These are phyloP conservation scores for Jacaranda copaia DNA, from an alignment of 257 asterid species.

Conservation along the genomic window DNA sequence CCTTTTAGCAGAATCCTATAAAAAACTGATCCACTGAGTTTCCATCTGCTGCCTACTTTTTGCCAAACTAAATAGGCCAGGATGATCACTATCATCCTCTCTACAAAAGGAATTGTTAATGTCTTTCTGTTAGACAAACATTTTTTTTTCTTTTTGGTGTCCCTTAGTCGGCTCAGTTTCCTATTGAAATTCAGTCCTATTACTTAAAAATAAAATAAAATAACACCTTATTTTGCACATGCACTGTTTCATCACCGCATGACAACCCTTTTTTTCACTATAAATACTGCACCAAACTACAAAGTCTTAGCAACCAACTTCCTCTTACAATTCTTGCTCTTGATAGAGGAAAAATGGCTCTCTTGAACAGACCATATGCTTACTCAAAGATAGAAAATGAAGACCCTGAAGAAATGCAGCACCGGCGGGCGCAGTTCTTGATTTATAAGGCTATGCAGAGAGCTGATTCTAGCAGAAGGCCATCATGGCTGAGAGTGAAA, in stretches of 20 bases:
- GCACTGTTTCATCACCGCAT: slow-evolving; percentile 47
- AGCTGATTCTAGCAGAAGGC: slow-evolving; percentile 57
- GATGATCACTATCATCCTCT: not conserved
- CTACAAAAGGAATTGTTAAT: slow-evolving; percentile 4
- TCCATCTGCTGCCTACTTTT: not conserved
- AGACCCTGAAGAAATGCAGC: slow-evolving; percentile 67
- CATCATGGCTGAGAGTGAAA: slow-evolving; percentile 70
- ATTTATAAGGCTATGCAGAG: slow-evolving; percentile 68
- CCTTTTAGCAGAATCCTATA: slow-evolving; percentile 28
- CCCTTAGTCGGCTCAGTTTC: slow-evolving; percentile 38
- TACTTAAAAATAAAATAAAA: slow-evolving; percentile 8
- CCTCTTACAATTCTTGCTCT: slow-evolving; percentile 6
- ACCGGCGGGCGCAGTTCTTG: slow-evolving; percentile 75
- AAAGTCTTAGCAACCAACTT: slow-evolving; percentile 9
- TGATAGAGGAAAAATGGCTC: slow-evolving; percentile 39
- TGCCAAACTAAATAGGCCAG: not conserved
- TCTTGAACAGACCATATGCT: slow-evolving; percentile 40
- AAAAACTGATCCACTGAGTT: not conserved
- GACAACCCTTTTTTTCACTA: slow-evolving; percentile 38
- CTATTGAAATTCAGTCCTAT: slow-evolving; percentile 29
- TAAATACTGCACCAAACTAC: slow-evolving; percentile 47
- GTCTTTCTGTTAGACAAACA: not conserved
- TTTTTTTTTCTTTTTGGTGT: not conserved
- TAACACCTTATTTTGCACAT: slow-evolving; percentile 43
- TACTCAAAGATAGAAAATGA: slow-evolving; percentile 67